phyloP scores from a whole-genome alignment of 768 basidiomycete genomes.

The Naematelia aurantialba region DNA sequence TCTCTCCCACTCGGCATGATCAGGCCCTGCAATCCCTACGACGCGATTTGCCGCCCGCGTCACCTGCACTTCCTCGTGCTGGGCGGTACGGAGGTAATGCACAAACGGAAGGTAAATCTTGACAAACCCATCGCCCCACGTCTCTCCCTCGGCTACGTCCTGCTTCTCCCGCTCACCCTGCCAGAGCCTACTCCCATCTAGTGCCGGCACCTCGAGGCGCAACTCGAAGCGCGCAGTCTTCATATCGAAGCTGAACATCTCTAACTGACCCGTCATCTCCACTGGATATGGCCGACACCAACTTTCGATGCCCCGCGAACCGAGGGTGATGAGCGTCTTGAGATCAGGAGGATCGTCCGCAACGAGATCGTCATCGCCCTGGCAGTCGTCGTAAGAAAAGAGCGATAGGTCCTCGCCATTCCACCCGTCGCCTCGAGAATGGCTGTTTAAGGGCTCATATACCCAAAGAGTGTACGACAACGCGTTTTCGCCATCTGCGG shows the following conservation, averaged over 20 bases:
- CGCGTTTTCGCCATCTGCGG: slow-evolving; percentile 71
- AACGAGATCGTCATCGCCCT: slow-evolving; percentile 23
- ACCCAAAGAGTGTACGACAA: slow-evolving; percentile 85
- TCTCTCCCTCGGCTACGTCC: neutral
- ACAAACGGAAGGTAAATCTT: slow-evolving; percentile 87
- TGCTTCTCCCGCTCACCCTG: slow-evolving; percentile 2
- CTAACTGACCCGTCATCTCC: slow-evolving; percentile 67
- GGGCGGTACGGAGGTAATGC: slow-evolving; percentile 82
- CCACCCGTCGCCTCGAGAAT: slow-evolving; percentile 90
- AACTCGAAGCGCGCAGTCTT: slow-evolving; percentile 66
- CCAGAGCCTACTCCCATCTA: slow-evolving; percentile 47
- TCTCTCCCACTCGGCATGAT: slow-evolving; percentile 19
- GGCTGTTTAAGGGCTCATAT: slow-evolving; percentile 64
- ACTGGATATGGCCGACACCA: slow-evolving; percentile 82
- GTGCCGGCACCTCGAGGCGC: slow-evolving; percentile 55
- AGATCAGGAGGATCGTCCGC: slow-evolving; percentile 27
- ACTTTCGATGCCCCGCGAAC: slow-evolving; percentile 75
- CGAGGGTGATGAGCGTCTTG: slow-evolving; percentile 48
- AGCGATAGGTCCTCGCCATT: slow-evolving; percentile 48
- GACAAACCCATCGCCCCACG: slow-evolving; percentile 53
- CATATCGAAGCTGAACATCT: slow-evolving; percentile 72
- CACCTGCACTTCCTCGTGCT: slow-evolving; percentile 78
- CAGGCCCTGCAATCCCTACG: slow-evolving; percentile 15
- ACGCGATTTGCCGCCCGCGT: slow-evolving; percentile 53
- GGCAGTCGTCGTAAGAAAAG: slow-evolving; percentile 40